Evolutionary conservation across 306 rosid species (phyloP).

Genomic region (Vigna angularis): DNA sequence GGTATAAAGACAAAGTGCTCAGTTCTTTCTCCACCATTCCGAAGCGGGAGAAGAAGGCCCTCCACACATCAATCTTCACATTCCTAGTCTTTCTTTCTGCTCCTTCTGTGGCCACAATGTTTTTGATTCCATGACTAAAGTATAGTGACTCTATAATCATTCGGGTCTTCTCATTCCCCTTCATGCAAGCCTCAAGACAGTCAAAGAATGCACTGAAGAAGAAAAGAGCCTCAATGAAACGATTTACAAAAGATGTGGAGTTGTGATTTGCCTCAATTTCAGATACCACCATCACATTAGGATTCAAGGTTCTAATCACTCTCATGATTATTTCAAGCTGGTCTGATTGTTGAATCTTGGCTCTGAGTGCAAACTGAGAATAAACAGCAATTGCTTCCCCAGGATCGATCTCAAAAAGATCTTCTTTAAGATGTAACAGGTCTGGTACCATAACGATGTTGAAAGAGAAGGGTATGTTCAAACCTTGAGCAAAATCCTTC

Average conservation of each 20-base stretch:
- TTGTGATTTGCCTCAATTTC: constrained; percentile 72
- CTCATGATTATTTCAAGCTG: constrained; percentile 60
- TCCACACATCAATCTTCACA: constrained; percentile 76
- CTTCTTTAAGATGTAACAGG: constrained; percentile 51
- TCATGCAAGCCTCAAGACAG: constrained; percentile 58
- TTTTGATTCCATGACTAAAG: constrained; percentile 59
- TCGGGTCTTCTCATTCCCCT: constrained; percentile 51
- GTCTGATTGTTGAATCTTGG: constrained; percentile 51
- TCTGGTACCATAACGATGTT: constrained; percentile 57
- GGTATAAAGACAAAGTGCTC: constrained; percentile 60
- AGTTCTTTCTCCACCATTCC: constrained; percentile 65
- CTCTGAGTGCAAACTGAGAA: constrained; percentile 39
- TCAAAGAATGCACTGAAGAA: constrained; percentile 65
- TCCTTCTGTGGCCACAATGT: constrained; percentile 65
- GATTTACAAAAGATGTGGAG: constrained; percentile 61
- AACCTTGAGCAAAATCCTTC: constrained; percentile 44
- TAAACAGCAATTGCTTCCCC: constrained; percentile 60
- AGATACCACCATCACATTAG: constrained; percentile 54
- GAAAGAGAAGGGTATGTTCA: constrained; percentile 60
- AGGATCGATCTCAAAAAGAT: constrained; percentile 48
- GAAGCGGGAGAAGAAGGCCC: constrained; percentile 60
- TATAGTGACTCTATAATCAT: constrained; percentile 50
- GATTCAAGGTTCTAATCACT: constrained; percentile 53
- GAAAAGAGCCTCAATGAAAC: constrained; percentile 73
- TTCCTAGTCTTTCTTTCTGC: constrained; percentile 56